Percentiles rank a stretch among this genome's conserved stretches.
These are phyloP conservation scores for Microbotryum silenes-acaulis DNA, from an alignment of 1,284 basidiomycete species.

Conservation along the genomic window DNA sequence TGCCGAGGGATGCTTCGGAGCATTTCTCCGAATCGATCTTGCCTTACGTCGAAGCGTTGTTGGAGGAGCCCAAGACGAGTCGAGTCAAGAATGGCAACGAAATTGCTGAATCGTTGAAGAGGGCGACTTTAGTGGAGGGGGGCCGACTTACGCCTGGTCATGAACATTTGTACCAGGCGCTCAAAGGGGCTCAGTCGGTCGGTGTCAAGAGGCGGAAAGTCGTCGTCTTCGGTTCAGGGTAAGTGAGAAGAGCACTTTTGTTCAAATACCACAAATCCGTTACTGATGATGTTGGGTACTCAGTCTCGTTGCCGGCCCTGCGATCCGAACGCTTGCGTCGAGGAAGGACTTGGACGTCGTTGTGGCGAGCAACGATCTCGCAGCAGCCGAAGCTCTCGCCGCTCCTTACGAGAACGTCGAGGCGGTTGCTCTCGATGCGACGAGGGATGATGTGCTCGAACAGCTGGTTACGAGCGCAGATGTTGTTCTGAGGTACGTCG, in stretches of 20 bases:
- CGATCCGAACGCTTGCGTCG: constrained; percentile 30
- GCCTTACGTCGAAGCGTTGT: constrained; percentile 60
- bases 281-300: no score
- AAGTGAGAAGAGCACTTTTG: constrained; percentile 45
- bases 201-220: constrained; percentile 55
- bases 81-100: constrained; percentile 29
- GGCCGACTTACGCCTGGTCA: constrained; percentile 54
- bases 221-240: constrained; percentile 78
- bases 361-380: constrained; percentile 64
- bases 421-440: constrained; percentile 58
- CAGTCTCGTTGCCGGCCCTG: constrained; percentile 36
- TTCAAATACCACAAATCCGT: no score
- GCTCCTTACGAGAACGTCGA: constrained; percentile 53
- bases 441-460: constrained; percentile 49
- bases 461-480: constrained; percentile 54
- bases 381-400: constrained; percentile 55
- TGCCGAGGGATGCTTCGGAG: constrained; percentile 68
- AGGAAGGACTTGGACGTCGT: constrained; percentile 56
- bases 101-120: constrained; percentile 48
- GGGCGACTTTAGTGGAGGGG: constrained; percentile 61
- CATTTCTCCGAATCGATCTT: constrained; percentile 62
- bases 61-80: constrained; percentile 43
- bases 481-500: constrained; percentile 57
- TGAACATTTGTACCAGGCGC: constrained; percentile 53
- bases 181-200: constrained; percentile 45